Percentiles rank a stretch among this genome's conserved stretches.
Conservation (phyloP, 129 eudicot genomes). For the Flaveria ramosissima region DNA sequence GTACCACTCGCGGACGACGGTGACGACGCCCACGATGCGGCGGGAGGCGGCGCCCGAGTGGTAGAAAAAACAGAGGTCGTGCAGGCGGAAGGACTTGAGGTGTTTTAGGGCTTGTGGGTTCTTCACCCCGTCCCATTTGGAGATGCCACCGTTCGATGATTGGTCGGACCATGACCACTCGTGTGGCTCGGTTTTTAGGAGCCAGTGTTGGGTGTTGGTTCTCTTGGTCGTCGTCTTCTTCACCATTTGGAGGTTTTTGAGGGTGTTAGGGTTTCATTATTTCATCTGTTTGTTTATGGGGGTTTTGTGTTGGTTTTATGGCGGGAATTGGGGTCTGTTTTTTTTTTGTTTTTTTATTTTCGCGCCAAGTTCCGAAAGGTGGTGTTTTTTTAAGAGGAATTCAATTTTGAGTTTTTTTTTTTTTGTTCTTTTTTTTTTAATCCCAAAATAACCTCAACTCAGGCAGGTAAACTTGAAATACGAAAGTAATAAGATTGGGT, state of each 20-base stretch:
- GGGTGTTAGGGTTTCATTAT: too few relatives aligned
- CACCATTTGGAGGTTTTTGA: too few relatives aligned
- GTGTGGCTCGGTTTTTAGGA: slow-evolving; percentile 81
- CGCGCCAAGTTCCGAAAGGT: slow-evolving; percentile 35
- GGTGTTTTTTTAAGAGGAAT: too few relatives aligned
- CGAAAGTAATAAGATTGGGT: too few relatives aligned
- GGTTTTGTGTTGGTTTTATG: neutral
- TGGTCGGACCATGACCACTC: slow-evolving; percentile 99
- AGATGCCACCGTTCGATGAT: slow-evolving; percentile 60
- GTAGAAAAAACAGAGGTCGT: slow-evolving; percentile 87
- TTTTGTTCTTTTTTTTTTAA: too few relatives aligned
- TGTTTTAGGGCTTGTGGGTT: slow-evolving; percentile 85
- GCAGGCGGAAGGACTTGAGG: slow-evolving; percentile 49
- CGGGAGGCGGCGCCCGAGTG: slow-evolving; percentile 76
- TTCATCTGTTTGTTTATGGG: too few relatives aligned
- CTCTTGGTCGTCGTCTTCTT: too few relatives aligned
- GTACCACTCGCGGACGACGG: slow-evolving; percentile 79
- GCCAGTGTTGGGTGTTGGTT: slow-evolving; percentile 84
- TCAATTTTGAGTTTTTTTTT: too few relatives aligned
- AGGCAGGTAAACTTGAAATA: too few relatives aligned
- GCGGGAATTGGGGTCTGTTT: slow-evolving; percentile 39
- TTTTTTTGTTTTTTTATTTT: neutral
- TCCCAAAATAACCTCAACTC: too few relatives aligned
- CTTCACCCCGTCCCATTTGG: slow-evolving; percentile 97
- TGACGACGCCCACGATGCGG: slow-evolving; percentile 77